Conservation (phyloP, 1,139 yeast species). For the Pichia sp. region DNA sequence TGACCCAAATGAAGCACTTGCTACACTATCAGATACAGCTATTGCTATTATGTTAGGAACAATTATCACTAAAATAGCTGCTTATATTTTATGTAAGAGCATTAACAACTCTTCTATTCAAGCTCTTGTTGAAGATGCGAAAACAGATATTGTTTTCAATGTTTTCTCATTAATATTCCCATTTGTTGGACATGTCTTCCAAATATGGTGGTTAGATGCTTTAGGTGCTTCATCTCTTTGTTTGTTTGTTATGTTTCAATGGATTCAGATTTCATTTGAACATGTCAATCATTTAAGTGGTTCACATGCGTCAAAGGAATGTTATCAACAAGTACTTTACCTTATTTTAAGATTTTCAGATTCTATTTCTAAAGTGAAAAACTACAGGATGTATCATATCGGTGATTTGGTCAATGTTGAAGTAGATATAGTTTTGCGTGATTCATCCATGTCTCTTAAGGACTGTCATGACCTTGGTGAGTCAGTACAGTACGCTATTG, state of each 20-base stretch:
- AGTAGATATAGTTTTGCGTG: slow-evolving; percentile 57
- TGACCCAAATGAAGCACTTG: slow-evolving; percentile 29
- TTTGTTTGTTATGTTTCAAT: slow-evolving; percentile 52
- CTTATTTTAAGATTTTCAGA: slow-evolving; percentile 65
- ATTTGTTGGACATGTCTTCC: slow-evolving; percentile 42
- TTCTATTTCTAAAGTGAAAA: slow-evolving; percentile 55
- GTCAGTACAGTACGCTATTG: slow-evolving; percentile 72
- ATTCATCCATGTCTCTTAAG: slow-evolving; percentile 44
- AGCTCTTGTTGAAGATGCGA: slow-evolving; percentile 78
- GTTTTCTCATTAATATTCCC: slow-evolving; percentile 67
- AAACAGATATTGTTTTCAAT: slow-evolving; percentile 69
- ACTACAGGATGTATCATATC: slow-evolving; percentile 66
- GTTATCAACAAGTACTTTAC: slow-evolving; percentile 60
- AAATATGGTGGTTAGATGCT: slow-evolving; percentile 69
- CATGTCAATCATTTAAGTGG: slow-evolving; percentile 74
- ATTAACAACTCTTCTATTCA: slow-evolving; percentile 63
- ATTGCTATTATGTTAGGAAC: slow-evolving; percentile 56
- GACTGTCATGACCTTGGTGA: slow-evolving; percentile 80
- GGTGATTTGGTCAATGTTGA: slow-evolving; percentile 75
- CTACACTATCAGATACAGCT: slow-evolving; percentile 48
- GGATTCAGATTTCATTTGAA: slow-evolving; percentile 56
- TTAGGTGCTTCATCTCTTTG: slow-evolving; percentile 62
- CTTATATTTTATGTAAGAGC: slow-evolving; percentile 61
- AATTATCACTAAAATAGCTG: slow-evolving; percentile 49
- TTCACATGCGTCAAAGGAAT: slow-evolving; percentile 56